These are phyloP conservation scores for Ambrosiella xylebori DNA, from an alignment of 2,329 filamentous ascomycete species.

Conservation along the genomic window DNA sequence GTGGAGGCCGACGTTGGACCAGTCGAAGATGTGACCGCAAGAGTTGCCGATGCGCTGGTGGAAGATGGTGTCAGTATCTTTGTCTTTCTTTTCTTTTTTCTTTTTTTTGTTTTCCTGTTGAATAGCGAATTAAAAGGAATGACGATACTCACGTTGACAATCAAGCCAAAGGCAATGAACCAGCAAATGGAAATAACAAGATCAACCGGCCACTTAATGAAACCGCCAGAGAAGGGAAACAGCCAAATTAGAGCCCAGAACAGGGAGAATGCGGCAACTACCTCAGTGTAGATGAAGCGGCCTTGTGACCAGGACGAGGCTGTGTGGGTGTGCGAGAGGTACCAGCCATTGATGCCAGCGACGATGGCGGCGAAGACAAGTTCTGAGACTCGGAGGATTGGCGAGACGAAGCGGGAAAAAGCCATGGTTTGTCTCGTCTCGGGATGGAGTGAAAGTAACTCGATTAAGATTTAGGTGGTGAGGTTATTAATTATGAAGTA, in stretches of 20 bases:
- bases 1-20: slow-evolving; percentile 36
- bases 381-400: slow-evolving; percentile 28
- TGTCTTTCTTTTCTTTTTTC: no score
- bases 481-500: not conserved
- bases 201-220: slow-evolving; percentile 56
- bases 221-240: slow-evolving; percentile 47
- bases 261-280: slow-evolving; percentile 52
- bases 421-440: not conserved
- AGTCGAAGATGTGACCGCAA: slow-evolving; percentile 42
- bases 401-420: slow-evolving; percentile 17
- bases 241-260: slow-evolving; percentile 55
- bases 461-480: not conserved
- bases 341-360: slow-evolving; percentile 49
- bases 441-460: not conserved
- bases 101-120: no score
- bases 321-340: slow-evolving; percentile 35
- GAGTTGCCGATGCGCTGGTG: slow-evolving; percentile 25
- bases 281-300: slow-evolving; percentile 59
- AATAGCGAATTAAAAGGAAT: not conserved
- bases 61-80: not conserved
- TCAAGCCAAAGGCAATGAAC: slow-evolving; percentile 52
- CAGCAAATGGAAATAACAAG: slow-evolving; percentile 50
- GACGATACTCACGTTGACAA: slow-evolving; percentile 36
- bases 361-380: slow-evolving; percentile 57
- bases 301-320: slow-evolving; percentile 34